Base-by-base conservation (phyloP, 169 alveolate genomes). In the Eimeria mitis region DNA sequence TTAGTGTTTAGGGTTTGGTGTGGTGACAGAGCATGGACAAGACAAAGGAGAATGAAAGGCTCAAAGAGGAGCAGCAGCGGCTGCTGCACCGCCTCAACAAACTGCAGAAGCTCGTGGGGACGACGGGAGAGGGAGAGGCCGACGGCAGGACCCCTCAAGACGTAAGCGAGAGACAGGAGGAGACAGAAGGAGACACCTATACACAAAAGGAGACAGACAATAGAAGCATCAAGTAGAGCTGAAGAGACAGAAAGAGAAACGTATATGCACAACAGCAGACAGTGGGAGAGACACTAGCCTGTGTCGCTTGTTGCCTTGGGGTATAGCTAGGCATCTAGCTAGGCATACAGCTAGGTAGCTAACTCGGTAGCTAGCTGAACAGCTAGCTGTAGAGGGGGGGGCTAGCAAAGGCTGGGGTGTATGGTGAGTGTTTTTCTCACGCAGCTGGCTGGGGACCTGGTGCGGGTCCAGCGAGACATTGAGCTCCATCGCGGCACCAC, bases 401-500 rank as follows among this genome's bases (percentile, higher is more conserved):
- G 76, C 76, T 19, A n/a, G n/a, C n/a, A n/a, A n/a, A n/a, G n/a
- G n/a, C n/a, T n/a, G n/a, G 52, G 42, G 47, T n/a, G n/a, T 71
- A 9, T 21, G 9, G 23, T 71, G 47, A 40, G 31, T 37, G 87
- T 31, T 6, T 44, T 6, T 76, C 40, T 42, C 19, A 28, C 49
- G 19, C 87, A 76, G 87, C 56, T 76, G 28, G 87, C 87, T 59
- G 87, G 49, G 61, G 59, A 76, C 59, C 87, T 76, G 6, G 87
- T 42, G 40, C 42, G 61, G 21, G 87, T 76, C 40, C 87, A 76
- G n/a, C 11, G 87, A 44, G 87, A 76, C 3, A 47, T 76, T 13
- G 87, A 76, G 40, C 87, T 76, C 21, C 87, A 76, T 61, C 42
- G 87, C 37, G 87, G 87, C 63, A 76, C 87, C 61, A 76, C 87